A percentile compares a stretch with the other conserved stretches of the same genome.
Conservation (phyloP, 192 early-diverging fungal species). For the Rhizophagus clarus region DNA sequence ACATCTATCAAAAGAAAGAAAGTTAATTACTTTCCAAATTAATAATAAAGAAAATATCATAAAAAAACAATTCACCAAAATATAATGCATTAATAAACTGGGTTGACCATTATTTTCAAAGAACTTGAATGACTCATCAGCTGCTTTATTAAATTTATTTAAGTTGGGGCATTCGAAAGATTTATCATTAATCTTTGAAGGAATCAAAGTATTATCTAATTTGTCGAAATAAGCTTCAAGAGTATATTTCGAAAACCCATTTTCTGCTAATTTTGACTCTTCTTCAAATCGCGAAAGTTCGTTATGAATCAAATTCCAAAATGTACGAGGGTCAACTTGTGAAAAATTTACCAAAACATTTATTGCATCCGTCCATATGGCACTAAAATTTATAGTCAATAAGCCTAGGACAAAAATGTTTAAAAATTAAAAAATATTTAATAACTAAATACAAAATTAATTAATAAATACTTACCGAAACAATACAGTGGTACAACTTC, state of each 20-base stretch:
- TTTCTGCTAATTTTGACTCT: slow-evolving; percentile 56
- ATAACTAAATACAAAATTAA: neutral
- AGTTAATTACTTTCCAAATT: neutral
- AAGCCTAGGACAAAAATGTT: slow-evolving; percentile 46
- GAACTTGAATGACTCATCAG: slow-evolving; percentile 38
- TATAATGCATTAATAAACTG: slow-evolving; percentile 47
- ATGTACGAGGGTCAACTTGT: slow-evolving; percentile 50
- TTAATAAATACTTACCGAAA: slow-evolving; percentile 51
- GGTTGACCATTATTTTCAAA: slow-evolving; percentile 35
- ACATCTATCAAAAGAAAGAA: slow-evolving; percentile 27
- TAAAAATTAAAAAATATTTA: neutral
- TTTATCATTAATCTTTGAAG: slow-evolving; percentile 36
- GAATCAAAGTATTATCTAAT: neutral
- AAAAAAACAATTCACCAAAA: slow-evolving; percentile 34
- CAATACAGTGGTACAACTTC: slow-evolving; percentile 64
- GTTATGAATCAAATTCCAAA: slow-evolving; percentile 64
- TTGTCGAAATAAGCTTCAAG: slow-evolving; percentile 37
- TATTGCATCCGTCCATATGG: slow-evolving; percentile 80
- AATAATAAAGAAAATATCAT: neutral
- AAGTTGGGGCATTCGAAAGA: slow-evolving; percentile 60
- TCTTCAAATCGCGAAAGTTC: slow-evolving; percentile 62
- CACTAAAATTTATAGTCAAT: slow-evolving; percentile 80
- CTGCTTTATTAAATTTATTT: slow-evolving; percentile 40
- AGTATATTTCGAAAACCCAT: slow-evolving; percentile 48
- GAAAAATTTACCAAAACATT: slow-evolving; percentile 58